These are phyloP conservation scores for Otatea glauca DNA, from an alignment of 176 grass and related monocot species.

Conservation along the genomic window DNA sequence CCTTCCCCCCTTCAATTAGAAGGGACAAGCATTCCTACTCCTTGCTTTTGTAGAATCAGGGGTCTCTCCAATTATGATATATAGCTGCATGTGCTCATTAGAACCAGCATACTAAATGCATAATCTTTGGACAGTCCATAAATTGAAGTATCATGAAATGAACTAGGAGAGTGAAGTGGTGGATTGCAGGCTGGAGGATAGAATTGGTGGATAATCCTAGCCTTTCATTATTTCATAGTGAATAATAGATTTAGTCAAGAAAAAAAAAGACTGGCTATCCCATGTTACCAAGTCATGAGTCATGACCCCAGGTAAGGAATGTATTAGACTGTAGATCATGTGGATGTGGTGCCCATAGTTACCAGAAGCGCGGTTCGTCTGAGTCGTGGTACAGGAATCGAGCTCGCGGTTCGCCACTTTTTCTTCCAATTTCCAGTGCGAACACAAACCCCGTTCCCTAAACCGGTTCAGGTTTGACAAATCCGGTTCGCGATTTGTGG, in stretches of 20 bases:
- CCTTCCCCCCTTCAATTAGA: background rate
- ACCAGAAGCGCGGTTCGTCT: no score
- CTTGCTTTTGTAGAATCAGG: background rate
- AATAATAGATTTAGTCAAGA: background rate
- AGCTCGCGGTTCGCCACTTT: no score
- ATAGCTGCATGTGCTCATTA: background rate
- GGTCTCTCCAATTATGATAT: background rate
- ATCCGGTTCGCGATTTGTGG: no score
- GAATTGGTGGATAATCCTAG: background rate
- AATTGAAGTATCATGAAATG: background rate
- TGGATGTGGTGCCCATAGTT: background rate
- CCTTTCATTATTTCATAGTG: background rate
- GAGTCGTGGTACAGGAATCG: no score
- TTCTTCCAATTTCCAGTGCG: no score
- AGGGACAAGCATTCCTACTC: background rate
- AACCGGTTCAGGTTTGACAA: no score
- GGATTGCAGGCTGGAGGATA: background rate
- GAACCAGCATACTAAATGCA: background rate
- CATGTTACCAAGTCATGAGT: background rate
- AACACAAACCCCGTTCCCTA: no score
- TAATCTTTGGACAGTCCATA: background rate
- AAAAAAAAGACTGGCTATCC: background rate
- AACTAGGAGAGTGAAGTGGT: background rate
- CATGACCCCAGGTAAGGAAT: background rate
- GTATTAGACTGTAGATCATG: background rate